Evolutionary conservation across 257 asterid genomes (phyloP).

Genomic region (Prunella vulgaris): DNA sequence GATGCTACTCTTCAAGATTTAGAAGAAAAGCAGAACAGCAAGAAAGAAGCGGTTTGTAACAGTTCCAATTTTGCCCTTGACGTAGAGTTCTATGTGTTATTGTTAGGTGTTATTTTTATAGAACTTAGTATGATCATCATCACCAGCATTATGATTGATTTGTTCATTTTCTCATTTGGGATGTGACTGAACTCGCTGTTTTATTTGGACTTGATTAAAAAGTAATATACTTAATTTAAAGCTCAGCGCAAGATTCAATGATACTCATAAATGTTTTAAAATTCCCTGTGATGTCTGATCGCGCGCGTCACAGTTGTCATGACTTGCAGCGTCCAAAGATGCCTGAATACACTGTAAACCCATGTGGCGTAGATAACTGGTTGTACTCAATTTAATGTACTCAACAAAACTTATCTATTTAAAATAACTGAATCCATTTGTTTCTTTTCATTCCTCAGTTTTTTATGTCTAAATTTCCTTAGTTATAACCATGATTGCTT

Average conservation of each 20-base stretch:
- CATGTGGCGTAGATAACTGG: not conserved
- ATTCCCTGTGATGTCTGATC: not conserved
- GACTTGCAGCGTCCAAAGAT: not conserved
- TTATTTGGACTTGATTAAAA: conserved; percentile 16
- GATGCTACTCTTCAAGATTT: conserved; percentile 83
- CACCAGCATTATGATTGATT: not conserved
- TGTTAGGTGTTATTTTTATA: not conserved
- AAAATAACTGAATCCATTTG: not conserved
- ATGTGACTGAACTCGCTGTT: not conserved
- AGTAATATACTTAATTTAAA: not conserved
- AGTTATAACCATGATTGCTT: not conserved
- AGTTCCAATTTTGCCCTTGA: not conserved
- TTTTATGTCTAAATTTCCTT: not conserved
- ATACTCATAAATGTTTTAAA: not conserved
- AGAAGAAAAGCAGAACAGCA: conserved; percentile 90
- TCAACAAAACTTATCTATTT: not conserved
- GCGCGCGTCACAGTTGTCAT: not conserved
- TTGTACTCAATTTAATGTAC: not conserved
- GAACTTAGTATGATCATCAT: not conserved
- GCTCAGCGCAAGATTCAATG: not conserved
- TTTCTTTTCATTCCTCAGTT: not conserved
- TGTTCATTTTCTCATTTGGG: not conserved
- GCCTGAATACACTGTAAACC: not conserved
- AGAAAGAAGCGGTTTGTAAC: conserved; percentile 80
- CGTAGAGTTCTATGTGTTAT: not conserved